Conservation (phyloP, 139 green algal genomes). For the Chlorella sp. region DNA sequence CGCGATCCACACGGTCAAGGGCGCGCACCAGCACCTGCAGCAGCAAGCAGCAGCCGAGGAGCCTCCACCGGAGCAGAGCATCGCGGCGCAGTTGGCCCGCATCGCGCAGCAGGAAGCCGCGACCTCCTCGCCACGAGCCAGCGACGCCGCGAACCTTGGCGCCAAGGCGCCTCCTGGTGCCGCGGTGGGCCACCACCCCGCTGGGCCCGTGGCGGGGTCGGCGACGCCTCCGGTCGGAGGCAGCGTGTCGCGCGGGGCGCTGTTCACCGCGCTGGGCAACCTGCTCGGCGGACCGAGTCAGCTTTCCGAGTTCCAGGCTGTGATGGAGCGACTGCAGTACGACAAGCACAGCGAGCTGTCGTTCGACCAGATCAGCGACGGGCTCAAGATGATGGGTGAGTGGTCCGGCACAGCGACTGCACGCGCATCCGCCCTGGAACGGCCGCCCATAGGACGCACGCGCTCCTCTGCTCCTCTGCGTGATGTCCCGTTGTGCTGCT, state of each 20-base stretch:
- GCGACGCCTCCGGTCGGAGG: neutral
- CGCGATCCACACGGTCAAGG: constrained; percentile 4
- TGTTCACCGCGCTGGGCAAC: constrained; percentile 5
- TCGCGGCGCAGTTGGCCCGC: neutral
- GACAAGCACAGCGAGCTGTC: constrained; percentile 27
- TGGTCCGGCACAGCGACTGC: neutral
- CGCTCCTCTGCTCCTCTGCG: neutral
- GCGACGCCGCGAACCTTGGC: too few relatives aligned
- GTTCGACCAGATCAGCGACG: constrained; percentile 27
- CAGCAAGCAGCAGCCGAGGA: neutral
- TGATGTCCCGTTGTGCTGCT: too few relatives aligned
- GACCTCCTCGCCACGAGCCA: too few relatives aligned
- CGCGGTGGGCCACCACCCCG: too few relatives aligned
- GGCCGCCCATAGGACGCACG: too few relatives aligned
- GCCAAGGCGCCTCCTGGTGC: too few relatives aligned
- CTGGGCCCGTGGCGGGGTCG: too few relatives aligned
- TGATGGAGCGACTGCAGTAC: constrained; percentile 38
- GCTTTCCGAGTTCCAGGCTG: constrained; percentile 30
- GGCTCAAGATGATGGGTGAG: constrained; percentile 35
- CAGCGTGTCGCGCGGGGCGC: neutral
- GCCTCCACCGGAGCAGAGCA: neutral
- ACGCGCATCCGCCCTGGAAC: too few relatives aligned
- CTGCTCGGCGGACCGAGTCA: constrained; percentile 10
- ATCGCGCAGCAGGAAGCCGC: too few relatives aligned
- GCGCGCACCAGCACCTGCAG: neutral